Base-by-base conservation (phyloP, 306 rosid genomes). In the Cucumis sativus region DNA sequence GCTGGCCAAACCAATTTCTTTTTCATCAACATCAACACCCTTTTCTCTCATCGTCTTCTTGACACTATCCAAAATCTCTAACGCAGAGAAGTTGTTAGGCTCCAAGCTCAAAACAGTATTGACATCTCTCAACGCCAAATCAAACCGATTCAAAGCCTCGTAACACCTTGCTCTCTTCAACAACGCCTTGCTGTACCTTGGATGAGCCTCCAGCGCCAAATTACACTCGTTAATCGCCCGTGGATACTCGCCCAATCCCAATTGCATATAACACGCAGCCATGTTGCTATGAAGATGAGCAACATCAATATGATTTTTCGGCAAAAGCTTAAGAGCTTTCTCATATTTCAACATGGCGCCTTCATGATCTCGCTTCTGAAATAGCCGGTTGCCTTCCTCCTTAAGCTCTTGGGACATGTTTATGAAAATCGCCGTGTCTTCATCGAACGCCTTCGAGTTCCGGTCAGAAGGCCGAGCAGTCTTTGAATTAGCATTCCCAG, bases 341-440 rank as follows among this genome's bases (percentile, higher is more conserved):
- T 90, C 95, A 73, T 82, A 94, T 78, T 91, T 91, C 70, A 91
- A 80, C 89, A 91, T 88, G 0, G 97, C 98, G 0, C 96, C 98
- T 71, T 91, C 93, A 14, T 85, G 73, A 41, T 93, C 98, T 64
- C 81, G 87, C 85, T 82, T 89, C 6, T 91, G 97, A 30, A 86
- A 93, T 6, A 91, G 89, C 51, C 59, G 83, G 81, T 85, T 87
- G 40, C 97, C 98, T 83, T 89, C 98, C 65, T 93, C 98, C 43
- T 84, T 84, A 10, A 93, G 88, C 68, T 91, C 96, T 6, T 89
- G 92, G 33, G 98, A 86, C 98, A 93, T 93, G 88, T 78, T 91
- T 81, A 93, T 88, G 90, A 93, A 93, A 80, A 91, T 88, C 7
- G 96, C 89, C 0, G 96, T 93, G 84, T 93, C 98, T 21, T 89